These are phyloP conservation scores for Leucocoprinus leucothites DNA, from an alignment of 768 basidiomycete species.

Conservation along the genomic window DNA sequence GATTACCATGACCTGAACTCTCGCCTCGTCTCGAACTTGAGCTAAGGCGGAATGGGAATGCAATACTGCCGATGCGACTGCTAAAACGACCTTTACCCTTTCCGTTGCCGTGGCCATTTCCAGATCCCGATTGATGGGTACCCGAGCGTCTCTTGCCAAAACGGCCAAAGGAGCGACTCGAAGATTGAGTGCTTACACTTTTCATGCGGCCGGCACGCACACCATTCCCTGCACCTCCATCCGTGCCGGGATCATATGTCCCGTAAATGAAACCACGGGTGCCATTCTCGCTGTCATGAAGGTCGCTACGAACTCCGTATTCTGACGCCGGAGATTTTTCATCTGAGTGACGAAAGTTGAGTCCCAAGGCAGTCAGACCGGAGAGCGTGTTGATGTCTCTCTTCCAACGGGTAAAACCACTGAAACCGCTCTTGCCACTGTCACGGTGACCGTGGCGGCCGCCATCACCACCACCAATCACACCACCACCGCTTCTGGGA, in stretches of 20 bases:
- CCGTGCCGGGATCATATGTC: constrained; percentile 1
- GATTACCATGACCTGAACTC: not conserved
- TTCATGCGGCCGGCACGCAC: not conserved
- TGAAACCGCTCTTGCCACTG: constrained; percentile 25
- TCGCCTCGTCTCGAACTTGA: not conserved
- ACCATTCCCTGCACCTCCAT: not conserved
- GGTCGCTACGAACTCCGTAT: constrained; percentile 13
- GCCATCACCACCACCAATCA: no score
- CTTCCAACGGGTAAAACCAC: constrained; percentile 42
- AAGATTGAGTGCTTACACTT: constrained; percentile 1
- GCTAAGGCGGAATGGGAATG: constrained; percentile 4
- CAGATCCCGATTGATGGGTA: not conserved
- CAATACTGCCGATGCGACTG: not conserved
- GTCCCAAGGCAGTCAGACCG: constrained; percentile 31
- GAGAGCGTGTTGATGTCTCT: constrained; percentile 34
- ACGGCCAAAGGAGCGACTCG: not conserved
- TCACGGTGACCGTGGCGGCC: constrained; percentile 16
- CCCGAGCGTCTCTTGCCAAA: constrained; percentile 1
- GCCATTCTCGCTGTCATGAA: constrained; percentile 16
- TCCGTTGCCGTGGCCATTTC: not conserved
- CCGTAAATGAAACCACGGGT: constrained; percentile 16
- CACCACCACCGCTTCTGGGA: no score
- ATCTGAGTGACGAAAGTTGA: constrained; percentile 41
- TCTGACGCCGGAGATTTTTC: constrained; percentile 18
- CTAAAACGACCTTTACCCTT: not conserved